Evolutionary conservation across 2,329 filamentous ascomycete genomes (phyloP), one percentile per base, ranked within the genome.

Genomic region (Monilinia aucupariae): DNA sequence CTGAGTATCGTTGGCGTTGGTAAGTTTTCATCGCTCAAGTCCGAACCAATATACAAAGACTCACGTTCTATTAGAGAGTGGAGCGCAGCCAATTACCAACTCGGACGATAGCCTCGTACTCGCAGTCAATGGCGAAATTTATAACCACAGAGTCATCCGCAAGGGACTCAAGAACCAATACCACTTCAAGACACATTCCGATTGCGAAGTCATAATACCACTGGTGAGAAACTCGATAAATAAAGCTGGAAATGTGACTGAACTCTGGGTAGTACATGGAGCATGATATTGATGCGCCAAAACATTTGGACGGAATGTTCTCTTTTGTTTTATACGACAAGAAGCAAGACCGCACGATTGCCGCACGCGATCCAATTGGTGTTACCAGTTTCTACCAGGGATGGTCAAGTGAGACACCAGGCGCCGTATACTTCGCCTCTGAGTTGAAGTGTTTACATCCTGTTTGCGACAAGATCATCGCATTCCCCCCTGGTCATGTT

Each of bases 121-220:
- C 66, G 93, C 94, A 68, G 94, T 97, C 85, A 99, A 99, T 78
- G 94, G 94, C 78, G 94, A 99, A 77, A 99, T 99, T 76, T 99
- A 99, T 84, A 99, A 99, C 86, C 94, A 99, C 80, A 90, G 93
- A 75, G 85, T 96, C 73, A 83, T 99, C 74, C 89, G 94, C 75
- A 97, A 97, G 80, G 81, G 82, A 71, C 81, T 97, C 72, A 91
- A 91, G 79, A 85, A 81, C 65, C 84, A 87, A 45, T 97, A 97
- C 78, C 88, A 92, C 78, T 99, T 97, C 87, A 97, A 97, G 87
- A 99, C 94, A 69, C 89, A 94, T 75, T 97, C 93, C 45, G 94
- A 99, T 75, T 99, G 94, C 79, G 94, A 99, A 79, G 93, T 99
- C 75, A 96, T 99, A 78, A 96, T 99, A 75, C 94, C 96, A 70